phyloP scores from a whole-genome alignment of 305 asterid species.

The Fraxinus latifolia region DNA sequence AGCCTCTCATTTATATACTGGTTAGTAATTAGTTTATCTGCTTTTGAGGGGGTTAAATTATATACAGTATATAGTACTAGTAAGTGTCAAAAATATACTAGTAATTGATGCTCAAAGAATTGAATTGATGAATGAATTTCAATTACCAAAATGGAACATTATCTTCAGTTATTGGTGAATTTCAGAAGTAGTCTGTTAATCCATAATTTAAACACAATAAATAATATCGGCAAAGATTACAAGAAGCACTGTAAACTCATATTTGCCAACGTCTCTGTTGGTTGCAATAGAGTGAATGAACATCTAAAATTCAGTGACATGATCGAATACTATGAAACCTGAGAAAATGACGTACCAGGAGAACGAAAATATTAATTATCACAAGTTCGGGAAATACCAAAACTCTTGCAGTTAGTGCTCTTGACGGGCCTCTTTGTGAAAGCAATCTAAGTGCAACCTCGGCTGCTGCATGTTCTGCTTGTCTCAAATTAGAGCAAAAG shows the following conservation, averaged over 20 bases:
- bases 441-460: constrained; percentile 61
- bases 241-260: not conserved
- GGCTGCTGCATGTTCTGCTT: constrained; percentile 76
- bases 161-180: not conserved
- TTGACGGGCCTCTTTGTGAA: constrained; percentile 58
- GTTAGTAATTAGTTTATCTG: not conserved
- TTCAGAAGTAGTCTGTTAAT: not conserved
- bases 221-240: not conserved
- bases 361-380: constrained; percentile 1
- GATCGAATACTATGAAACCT: not conserved
- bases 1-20: not conserved
- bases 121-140: not conserved
- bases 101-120: not conserved
- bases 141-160: not conserved
- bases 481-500: constrained; percentile 47
- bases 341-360: not conserved
- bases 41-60: not conserved
- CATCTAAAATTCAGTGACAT: not conserved
- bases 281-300: not conserved
- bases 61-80: not conserved
- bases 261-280: not conserved
- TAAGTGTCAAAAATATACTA: not conserved
- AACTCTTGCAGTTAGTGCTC: constrained; percentile 52
- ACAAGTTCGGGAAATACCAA: constrained; percentile 30
- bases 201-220: not conserved